phyloP scores from a whole-genome alignment of 129 eudicot species.

The Escallonia rubra region DNA sequence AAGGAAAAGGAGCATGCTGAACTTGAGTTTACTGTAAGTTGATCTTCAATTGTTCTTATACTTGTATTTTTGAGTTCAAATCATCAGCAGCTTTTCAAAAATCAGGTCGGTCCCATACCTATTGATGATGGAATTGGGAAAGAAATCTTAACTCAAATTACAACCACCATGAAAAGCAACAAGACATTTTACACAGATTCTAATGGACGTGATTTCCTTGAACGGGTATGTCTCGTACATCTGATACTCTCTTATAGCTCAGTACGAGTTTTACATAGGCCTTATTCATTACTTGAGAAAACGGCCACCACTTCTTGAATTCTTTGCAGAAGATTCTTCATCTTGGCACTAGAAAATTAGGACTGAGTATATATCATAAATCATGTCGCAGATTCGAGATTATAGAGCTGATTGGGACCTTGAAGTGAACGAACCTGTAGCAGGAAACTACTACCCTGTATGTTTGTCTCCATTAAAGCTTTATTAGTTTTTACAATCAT shows the following conservation, averaged over 20 bases:
- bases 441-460: conserved; percentile 99
- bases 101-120: conserved; percentile 91
- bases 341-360: not conserved
- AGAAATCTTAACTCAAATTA: conserved; percentile 67
- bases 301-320: not conserved
- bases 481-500: too few species aligned
- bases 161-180: conserved; percentile 48
- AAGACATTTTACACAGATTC: conserved; percentile 80
- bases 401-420: conserved; percentile 90
- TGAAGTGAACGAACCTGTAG: conserved; percentile 89
- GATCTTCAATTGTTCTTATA: not conserved
- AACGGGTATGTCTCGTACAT: conserved; percentile 45
- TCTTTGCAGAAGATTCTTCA: conserved; percentile 2
- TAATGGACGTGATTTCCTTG: conserved; percentile 71
- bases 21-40: conserved; percentile 69
- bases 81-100: conserved; percentile 6
- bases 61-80: not conserved
- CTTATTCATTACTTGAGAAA: not conserved
- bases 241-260: not conserved
- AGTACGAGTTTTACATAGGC: not conserved
- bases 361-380: not conserved
- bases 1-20: conserved; percentile 79
- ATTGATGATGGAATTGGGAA: conserved; percentile 72
- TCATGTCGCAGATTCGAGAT: conserved; percentile 70
- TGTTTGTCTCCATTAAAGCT: conserved; percentile 15